Base-by-base conservation (phyloP, 2,329 filamentous ascomycete genomes). In the Hymenoscyphus linearis region DNA sequence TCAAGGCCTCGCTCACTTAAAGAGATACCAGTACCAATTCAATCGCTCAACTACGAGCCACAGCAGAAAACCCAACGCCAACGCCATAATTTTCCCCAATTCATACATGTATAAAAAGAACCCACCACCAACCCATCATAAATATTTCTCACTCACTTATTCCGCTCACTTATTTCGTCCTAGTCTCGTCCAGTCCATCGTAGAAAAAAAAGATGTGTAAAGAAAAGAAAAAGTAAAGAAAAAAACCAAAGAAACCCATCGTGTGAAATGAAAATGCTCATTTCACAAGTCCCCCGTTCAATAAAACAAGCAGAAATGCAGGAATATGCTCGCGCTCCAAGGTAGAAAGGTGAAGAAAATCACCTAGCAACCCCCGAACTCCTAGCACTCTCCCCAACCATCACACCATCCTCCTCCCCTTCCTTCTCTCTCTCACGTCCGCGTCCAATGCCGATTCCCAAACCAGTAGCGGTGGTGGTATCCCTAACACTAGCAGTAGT, bases 321-420 rank as follows among this genome's bases (percentile, higher is more conserved):
- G n/a, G n/a, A n/a, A n/a, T n/a, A n/a, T n/a, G n/a, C n/a, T n/a
- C n/a, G n/a, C n/a, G n/a, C n/a, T n/a, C n/a, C n/a, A n/a, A n/a
- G n/a, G n/a, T n/a, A n/a, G n/a, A n/a, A n/a, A n/a, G n/a, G n/a
- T 47, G 3, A 9, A 47, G 40, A 12, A 47, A 47, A 56, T 63
- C 55, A 65, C 44, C 60, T 61, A 56, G 62, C 47, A 58, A 76
- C 76, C 0, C 76, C 73, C 13, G 65, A 58, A 66, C 81, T 85
- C 1, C 83, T 81, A 0, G 84, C 84, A 64, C 84, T 86, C 75
- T 87, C 84, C 1, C 84, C 84, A 31, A 87, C 83, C 57, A 78
- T 78, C 52, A 87, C 73, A 69, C 85, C 83, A 54, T 85, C 83
- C 52, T 85, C 83, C 54, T 86, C 84, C 7, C 37, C 63, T 13